Evolutionary conservation across 345 rosid genomes (phyloP), one percentile per base, ranked within the genome.

Genomic region (Psidium friedrichsthalianum): DNA sequence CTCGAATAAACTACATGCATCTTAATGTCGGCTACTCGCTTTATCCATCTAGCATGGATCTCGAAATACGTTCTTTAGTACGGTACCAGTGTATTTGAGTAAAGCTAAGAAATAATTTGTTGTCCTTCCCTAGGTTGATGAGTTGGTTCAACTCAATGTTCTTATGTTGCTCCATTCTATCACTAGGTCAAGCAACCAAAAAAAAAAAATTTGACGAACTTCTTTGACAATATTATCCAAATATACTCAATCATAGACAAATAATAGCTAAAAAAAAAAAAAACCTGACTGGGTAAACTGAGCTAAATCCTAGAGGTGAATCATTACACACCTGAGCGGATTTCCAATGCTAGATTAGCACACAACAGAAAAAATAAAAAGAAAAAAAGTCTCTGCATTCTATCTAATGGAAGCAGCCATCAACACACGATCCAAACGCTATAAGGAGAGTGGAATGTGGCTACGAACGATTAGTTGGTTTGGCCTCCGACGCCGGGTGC

Each of bases 401-500:
- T 44, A 16, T 27, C 44, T 51, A 22, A 52, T 3, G 47, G 0
- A 51, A 29, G 44, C 59, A 27, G 57, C 15, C 10, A 52, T 27
- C 47, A 27, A 16, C 54, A 20, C 52, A 15, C 6, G n/a, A 16
- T 3, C 11, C 56, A 51, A 53, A 59, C 9, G 74, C n/a, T n/a
- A 27, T 3, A 6, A 59, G 13, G 36, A 27, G 52, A 51, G 74
- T 82, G 53, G 40, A 25, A 51, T n/a, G 51, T n/a, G 51, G 22
- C 27, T 49, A 59, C 6, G 44, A 74, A 59, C 6, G 56, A 74
- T 51, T 32, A 84, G 58, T 85, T 54, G 64, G 49, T 54, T 82
- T 85, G 86, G 18, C 83, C 83, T 5, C 86, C 83, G 22, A 49
- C 27, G 56, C 86, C 74, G 83, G 83, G 83, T 54, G 53, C 86